A percentile compares a stretch with the other conserved stretches of the same genome.
phyloP scores from a whole-genome alignment of 2,329 filamentous ascomycete genomes.

The Aureobasidium sp. region DNA sequence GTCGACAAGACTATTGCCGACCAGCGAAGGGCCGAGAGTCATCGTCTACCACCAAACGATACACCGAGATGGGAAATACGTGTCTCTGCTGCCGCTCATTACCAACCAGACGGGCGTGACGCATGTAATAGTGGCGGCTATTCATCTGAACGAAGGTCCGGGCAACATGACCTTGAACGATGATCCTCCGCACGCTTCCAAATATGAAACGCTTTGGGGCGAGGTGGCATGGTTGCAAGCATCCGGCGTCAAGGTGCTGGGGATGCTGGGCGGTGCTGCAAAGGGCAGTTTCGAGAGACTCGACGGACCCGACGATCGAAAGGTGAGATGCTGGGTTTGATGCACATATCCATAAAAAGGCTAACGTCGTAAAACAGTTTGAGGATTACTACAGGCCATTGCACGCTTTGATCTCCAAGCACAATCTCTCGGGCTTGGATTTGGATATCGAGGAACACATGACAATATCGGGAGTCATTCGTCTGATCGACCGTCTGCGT shows the following conservation, averaged over 20 bases:
- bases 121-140: constrained; percentile 78
- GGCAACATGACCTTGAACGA: constrained; percentile 72
- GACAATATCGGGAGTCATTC: constrained; percentile 56
- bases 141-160: constrained; percentile 70
- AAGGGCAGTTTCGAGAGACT: constrained; percentile 62
- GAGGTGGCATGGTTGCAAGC: constrained; percentile 67
- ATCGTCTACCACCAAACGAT: constrained; percentile 61
- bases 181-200: constrained; percentile 57
- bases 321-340: constrained; percentile 3
- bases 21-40: constrained; percentile 34
- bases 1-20: background rate
- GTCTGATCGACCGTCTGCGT: constrained; percentile 43
- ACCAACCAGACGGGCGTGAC: constrained; percentile 58
- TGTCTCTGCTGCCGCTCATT: constrained; percentile 57
- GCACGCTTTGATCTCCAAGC: constrained; percentile 54
- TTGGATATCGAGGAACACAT: constrained; percentile 75
- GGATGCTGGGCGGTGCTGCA: constrained; percentile 82
- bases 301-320: constrained; percentile 48
- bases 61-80: constrained; percentile 46
- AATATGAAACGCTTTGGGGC: constrained; percentile 68
- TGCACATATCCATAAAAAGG: background rate
- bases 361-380: constrained; percentile 42
- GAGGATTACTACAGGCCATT: constrained; percentile 68
- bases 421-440: constrained; percentile 63
- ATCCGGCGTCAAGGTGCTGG: constrained; percentile 70